These are phyloP conservation scores for Saturnispora mendoncae DNA, from an alignment of 805 yeast genomes.

Conservation along the genomic window DNA sequence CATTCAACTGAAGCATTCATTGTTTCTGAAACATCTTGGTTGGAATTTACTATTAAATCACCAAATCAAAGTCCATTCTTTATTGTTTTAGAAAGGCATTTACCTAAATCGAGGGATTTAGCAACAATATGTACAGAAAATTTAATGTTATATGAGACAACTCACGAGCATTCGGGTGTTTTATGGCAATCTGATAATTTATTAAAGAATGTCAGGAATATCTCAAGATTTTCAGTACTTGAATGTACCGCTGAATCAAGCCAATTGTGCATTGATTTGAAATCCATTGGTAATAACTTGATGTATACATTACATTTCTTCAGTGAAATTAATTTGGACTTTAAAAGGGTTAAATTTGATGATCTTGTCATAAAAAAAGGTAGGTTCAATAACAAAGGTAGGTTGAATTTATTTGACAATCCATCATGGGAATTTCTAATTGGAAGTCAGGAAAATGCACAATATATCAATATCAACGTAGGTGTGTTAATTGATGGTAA, in stretches of 20 bases:
- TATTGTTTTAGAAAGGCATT: slow-evolving; percentile 6
- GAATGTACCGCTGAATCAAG: background rate
- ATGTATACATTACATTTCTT: slow-evolving; percentile 3
- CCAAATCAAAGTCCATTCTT: background rate
- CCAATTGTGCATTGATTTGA: slow-evolving; percentile 3
- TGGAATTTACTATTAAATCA: slow-evolving; percentile 1
- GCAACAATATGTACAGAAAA: background rate
- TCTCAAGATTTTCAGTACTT: slow-evolving; percentile 3
- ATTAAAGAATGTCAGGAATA: background rate
- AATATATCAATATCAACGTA: background rate
- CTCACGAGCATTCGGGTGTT: background rate
- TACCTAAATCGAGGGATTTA: background rate
- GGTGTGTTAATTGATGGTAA: background rate
- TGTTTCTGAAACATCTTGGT: background rate
- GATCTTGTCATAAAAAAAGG: background rate
- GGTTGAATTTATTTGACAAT: background rate
- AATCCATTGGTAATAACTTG: background rate
- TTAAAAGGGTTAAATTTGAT: background rate
- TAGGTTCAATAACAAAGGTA: background rate
- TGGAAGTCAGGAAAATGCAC: background rate
- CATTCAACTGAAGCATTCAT: slow-evolving; percentile 2
- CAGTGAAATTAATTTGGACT: background rate
- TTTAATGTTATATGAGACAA: background rate
- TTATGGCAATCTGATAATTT: background rate
- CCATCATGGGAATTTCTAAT: background rate